A percentile compares a stretch with the other conserved stretches of the same genome.
Evolutionary conservation across 2,329 filamentous ascomycete genomes (phyloP).

Genomic region (Arthrinium puccinioides): DNA sequence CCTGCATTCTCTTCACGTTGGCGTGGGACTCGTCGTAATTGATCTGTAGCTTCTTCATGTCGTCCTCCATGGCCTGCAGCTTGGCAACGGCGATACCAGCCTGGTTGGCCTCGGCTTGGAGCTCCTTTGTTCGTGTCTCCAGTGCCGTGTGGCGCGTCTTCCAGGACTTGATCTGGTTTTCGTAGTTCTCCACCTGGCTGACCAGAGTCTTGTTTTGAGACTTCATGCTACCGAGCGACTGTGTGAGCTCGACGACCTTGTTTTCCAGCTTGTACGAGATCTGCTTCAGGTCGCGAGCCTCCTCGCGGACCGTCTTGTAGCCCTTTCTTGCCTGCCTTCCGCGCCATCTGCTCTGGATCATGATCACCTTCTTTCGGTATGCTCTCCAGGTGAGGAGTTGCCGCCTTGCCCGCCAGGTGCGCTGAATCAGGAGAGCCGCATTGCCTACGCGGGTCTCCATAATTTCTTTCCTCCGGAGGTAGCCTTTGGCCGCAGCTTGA

Average conservation of each 20-base stretch:
- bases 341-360: conserved; percentile 90
- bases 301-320: conserved; percentile 89
- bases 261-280: conserved; percentile 99
- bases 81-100: conserved; percentile 91
- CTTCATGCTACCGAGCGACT: conserved; percentile 86
- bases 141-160: conserved; percentile 85
- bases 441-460: conserved; percentile 92
- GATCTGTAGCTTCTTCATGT: conserved; percentile 85
- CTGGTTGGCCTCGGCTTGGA: conserved; percentile 95
- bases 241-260: conserved; percentile 97
- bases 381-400: conserved; percentile 77
- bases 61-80: conserved; percentile 84
- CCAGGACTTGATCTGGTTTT: conserved; percentile 93
- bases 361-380: conserved; percentile 81
- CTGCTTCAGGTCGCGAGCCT: conserved; percentile 96
- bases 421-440: conserved; percentile 83
- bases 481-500: conserved; percentile 87
- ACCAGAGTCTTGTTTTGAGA: conserved; percentile 86
- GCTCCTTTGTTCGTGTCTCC: conserved; percentile 83
- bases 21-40: conserved; percentile 85
- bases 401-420: conserved; percentile 76
- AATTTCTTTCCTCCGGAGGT: conserved; percentile 81
- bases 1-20: conserved; percentile 89
- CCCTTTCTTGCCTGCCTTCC: conserved; percentile 71
- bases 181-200: conserved; percentile 89